phyloP scores from a whole-genome alignment of 768 basidiomycete species.

The Macrolepiota albuminosa region DNA sequence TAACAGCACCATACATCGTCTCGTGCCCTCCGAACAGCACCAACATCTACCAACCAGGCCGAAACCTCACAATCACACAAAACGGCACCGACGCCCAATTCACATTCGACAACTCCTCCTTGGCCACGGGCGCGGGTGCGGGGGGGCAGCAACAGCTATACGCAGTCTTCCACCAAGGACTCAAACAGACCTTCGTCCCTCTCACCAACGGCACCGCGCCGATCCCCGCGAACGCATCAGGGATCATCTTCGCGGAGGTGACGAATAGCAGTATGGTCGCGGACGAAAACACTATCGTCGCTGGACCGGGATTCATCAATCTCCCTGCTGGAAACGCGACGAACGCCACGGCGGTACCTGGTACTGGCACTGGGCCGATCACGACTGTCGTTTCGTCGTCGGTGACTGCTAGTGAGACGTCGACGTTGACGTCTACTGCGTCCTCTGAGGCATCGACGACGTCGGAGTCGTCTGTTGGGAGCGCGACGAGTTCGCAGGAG shows the following conservation, averaged over 20 bases:
- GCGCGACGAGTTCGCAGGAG: not conserved
- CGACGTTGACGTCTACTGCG: too few species aligned
- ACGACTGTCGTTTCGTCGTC: conserved; percentile 4
- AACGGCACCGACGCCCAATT: conserved; percentile 23
- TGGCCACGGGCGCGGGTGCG: not conserved
- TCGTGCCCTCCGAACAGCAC: conserved; percentile 44
- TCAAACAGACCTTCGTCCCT: conserved; percentile 19
- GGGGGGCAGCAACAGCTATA: conserved; percentile 17
- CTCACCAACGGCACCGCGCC: conserved; percentile 2
- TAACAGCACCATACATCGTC: conserved; percentile 34
- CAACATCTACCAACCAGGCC: conserved; percentile 39
- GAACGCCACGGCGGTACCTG: not conserved
- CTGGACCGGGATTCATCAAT: conserved; percentile 11
- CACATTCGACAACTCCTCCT: conserved; percentile 15
- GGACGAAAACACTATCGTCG: conserved; percentile 5
- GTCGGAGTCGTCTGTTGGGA: conserved; percentile 1
- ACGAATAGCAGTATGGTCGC: conserved; percentile 8
- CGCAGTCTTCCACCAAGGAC: conserved; percentile 38
- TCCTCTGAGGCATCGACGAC: not conserved
- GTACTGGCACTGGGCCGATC: not conserved
- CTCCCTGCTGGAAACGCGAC: conserved; percentile 7
- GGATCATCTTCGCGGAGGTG: conserved; percentile 9
- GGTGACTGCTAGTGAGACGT: too few species aligned
- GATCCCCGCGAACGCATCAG: conserved; percentile 9
- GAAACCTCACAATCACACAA: conserved; percentile 27